Conservation (phyloP, 768 basidiomycete genomes). For the Punctularia strigosozonata region DNA sequence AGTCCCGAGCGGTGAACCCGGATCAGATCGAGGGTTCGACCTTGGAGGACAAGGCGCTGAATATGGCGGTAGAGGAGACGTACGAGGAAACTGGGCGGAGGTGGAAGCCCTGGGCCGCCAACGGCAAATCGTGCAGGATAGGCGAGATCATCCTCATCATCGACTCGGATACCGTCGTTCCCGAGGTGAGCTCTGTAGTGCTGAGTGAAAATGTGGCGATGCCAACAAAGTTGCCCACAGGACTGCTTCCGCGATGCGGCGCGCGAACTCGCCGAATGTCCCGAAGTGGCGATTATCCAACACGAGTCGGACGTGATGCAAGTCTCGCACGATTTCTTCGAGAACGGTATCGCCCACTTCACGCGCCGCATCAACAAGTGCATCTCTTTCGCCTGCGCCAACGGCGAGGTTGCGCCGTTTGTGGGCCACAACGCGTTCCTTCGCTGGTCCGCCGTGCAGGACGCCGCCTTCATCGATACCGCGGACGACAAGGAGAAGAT, state of each 20-base stretch:
- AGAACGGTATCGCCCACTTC: conserved; percentile 84
- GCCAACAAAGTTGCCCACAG: too few relatives aligned
- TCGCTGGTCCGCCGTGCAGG: conserved; percentile 83
- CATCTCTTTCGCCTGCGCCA: conserved; percentile 71
- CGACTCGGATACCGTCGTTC: conserved; percentile 72
- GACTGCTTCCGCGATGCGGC: conserved; percentile 89
- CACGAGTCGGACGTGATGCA: conserved; percentile 91
- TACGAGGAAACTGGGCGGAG: conserved; percentile 42
- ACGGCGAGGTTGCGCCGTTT: conserved; percentile 75
- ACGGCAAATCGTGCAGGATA: conserved; percentile 62
- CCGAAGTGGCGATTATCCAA: conserved; percentile 81
- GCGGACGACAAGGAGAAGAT: conserved; percentile 58
- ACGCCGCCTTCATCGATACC: conserved; percentile 63
- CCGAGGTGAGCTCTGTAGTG: conserved; percentile 34
- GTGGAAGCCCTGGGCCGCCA: conserved; percentile 67
- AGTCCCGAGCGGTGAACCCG: conserved; percentile 24
- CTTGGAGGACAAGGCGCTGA: conserved; percentile 63
- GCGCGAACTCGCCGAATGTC: conserved; percentile 70
- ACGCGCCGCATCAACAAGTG: conserved; percentile 78
- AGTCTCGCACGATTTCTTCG: conserved; percentile 82
- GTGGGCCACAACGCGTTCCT: conserved; percentile 87
- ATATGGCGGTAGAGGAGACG: conserved; percentile 64
- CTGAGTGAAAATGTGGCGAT: too few relatives aligned
- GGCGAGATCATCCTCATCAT: conserved; percentile 75
- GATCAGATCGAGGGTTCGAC: conserved; percentile 19